phyloP scores from a whole-genome alignment of 2,329 filamentous ascomycete genomes.

The Rasamsonia emersonii region DNA sequence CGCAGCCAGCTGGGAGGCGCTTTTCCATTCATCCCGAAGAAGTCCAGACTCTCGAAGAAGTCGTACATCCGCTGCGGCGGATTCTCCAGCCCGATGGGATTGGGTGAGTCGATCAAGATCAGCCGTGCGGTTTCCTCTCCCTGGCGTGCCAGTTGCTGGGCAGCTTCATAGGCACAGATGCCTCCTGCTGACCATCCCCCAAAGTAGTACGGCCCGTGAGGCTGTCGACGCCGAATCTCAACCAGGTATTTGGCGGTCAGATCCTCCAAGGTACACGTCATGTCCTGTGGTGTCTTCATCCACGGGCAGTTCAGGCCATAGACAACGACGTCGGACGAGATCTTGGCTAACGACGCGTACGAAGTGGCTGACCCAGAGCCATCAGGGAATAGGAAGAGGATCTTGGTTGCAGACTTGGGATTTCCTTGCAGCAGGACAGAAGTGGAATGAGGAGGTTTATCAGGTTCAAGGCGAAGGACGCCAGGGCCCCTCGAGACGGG shows the following conservation, averaged over 20 bases:
- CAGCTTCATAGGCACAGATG: conserved; percentile 28
- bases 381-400: conserved; percentile 41
- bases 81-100: conserved; percentile 20
- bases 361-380: conserved; percentile 39
- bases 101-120: conserved; percentile 54
- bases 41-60: conserved; percentile 28
- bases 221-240: conserved; percentile 22
- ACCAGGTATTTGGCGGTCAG: conserved; percentile 14
- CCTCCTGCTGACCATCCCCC: conserved; percentile 31
- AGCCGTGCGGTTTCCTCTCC: conserved; percentile 48
- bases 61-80: not conserved
- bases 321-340: conserved; percentile 42
- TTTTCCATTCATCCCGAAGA: conserved; percentile 36
- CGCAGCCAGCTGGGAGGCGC: conserved; percentile 33
- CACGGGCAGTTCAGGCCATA: conserved; percentile 43
- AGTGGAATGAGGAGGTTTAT: not conserved
- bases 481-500: too few relatives aligned
- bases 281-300: conserved; percentile 22
- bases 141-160: conserved; percentile 44
- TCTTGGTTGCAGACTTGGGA: conserved; percentile 19
- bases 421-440: conserved; percentile 41
- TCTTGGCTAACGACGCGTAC: conserved; percentile 28
- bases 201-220: conserved; percentile 28
- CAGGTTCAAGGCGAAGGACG: too few relatives aligned
- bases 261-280: conserved; percentile 15